Evolutionary conservation across 1,139 yeast species (phyloP).

Genomic region (Yamadazyma blattariae): DNA sequence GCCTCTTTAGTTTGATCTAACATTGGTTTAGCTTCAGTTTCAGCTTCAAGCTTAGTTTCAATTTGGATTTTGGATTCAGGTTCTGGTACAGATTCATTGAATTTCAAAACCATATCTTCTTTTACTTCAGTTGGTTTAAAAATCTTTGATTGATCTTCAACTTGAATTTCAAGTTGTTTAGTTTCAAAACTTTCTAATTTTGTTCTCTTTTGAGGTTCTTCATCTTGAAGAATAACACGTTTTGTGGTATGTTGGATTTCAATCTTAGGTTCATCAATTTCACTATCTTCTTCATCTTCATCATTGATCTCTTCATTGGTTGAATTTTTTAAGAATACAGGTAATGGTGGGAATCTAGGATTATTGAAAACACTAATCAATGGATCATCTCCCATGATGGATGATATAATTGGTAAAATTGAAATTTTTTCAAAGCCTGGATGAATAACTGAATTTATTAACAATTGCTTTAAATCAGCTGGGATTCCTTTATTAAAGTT

Average conservation of each 20-base stretch:
- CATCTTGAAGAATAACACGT: slow-evolving; percentile 16
- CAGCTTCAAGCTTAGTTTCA: not conserved
- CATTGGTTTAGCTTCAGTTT: not conserved
- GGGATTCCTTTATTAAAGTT: slow-evolving; percentile 26
- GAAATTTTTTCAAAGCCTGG: slow-evolving; percentile 66
- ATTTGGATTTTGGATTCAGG: not conserved
- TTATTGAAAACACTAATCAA: slow-evolving; percentile 58
- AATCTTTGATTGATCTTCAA: slow-evolving; percentile 6
- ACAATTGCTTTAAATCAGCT: slow-evolving; percentile 32
- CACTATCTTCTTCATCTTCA: slow-evolving; percentile 1
- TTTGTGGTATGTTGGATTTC: slow-evolving; percentile 3
- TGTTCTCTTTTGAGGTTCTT: slow-evolving; percentile 9
- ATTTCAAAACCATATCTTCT: slow-evolving; percentile 8
- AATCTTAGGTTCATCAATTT: slow-evolving; percentile 15
- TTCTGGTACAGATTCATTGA: slow-evolving; percentile 7
- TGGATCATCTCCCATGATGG: slow-evolving; percentile 41
- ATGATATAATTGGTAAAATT: slow-evolving; percentile 68
- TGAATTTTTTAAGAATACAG: slow-evolving; percentile 29
- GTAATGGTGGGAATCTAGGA: slow-evolving; percentile 74
- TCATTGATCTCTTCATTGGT: slow-evolving; percentile 15
- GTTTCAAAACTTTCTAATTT: slow-evolving; percentile 2
- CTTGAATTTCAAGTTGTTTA: not conserved
- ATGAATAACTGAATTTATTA: slow-evolving; percentile 54
- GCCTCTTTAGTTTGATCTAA: not conserved
- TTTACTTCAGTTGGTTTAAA: slow-evolving; percentile 4